These are phyloP conservation scores for Setaria viridis DNA, from an alignment of 202 grass and related monocot genomes.

Conservation along the genomic window DNA sequence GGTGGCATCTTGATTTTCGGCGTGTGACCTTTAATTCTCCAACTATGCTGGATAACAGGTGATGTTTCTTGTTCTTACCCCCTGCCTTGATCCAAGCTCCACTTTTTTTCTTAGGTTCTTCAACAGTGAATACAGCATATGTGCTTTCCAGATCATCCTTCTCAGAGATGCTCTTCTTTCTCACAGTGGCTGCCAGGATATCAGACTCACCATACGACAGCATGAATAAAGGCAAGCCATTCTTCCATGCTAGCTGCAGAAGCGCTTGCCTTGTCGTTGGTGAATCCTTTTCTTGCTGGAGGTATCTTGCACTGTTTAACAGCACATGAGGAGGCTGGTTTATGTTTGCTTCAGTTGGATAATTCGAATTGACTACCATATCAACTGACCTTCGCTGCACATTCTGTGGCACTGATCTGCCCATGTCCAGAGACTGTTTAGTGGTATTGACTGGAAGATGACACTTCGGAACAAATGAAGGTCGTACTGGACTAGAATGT, in stretches of 20 bases:
- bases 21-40: conserved; percentile 74
- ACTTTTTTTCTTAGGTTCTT: conserved; percentile 85
- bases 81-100: conserved; percentile 66
- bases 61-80: conserved; percentile 80
- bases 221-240: conserved; percentile 91
- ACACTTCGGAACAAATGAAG: conserved; percentile 62
- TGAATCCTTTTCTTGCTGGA: conserved; percentile 60
- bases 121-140: conserved; percentile 81
- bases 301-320: conserved; percentile 51
- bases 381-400: conserved; percentile 62
- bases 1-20: conserved; percentile 57
- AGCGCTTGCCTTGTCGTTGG: conserved; percentile 78
- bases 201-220: conserved; percentile 87
- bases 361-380: conserved; percentile 50
- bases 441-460: conserved; percentile 38
- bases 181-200: conserved; percentile 84
- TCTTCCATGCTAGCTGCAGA: conserved; percentile 91
- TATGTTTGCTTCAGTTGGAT: conserved; percentile 45
- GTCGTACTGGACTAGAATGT: conserved; percentile 52
- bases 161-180: conserved; percentile 55
- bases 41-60: conserved; percentile 73
- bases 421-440: conserved; percentile 52
- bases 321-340: conserved; percentile 36
- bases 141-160: conserved; percentile 67
- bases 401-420: conserved; percentile 44